These are phyloP conservation scores for Coniochaeta sp. DNA, from an alignment of 2,329 filamentous ascomycete species.

Conservation along the genomic window DNA sequence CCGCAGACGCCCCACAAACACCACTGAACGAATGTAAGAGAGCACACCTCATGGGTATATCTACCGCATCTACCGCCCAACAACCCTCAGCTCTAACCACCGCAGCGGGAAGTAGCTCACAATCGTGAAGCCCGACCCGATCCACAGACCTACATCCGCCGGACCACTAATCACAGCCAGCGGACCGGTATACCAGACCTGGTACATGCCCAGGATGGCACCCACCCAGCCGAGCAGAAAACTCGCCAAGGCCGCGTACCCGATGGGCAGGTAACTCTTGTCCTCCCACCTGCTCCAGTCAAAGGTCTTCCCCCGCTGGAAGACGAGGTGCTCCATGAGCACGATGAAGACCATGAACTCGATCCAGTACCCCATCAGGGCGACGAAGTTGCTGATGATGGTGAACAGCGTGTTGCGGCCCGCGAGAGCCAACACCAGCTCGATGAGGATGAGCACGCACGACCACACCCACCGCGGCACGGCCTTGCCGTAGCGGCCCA, in stretches of 20 bases:
- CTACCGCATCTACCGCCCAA: constrained; percentile 6
- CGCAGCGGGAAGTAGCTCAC: constrained; percentile 15
- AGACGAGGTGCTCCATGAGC: constrained; percentile 55
- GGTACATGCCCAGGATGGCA: constrained; percentile 59
- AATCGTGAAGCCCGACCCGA: constrained; percentile 14
- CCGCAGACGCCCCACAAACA: no score
- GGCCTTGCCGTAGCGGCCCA: constrained; percentile 47
- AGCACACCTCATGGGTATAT: background rate
- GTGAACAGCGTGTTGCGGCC: constrained; percentile 52
- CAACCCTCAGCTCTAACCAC: constrained; percentile 13
- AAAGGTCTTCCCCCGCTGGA: constrained; percentile 30
- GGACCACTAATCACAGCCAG: constrained; percentile 13
- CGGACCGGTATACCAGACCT: constrained; percentile 62
- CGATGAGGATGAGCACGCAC: constrained; percentile 52
- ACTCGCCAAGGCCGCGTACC: constrained; percentile 51
- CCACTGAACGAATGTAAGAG: background rate
- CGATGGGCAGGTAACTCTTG: constrained; percentile 49
- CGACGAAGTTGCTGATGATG: constrained; percentile 63
- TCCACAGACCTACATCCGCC: constrained; percentile 17
- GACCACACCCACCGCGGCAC: constrained; percentile 61
- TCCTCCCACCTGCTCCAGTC: constrained; percentile 56
- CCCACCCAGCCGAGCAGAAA: constrained; percentile 60
- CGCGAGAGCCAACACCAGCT: constrained; percentile 56
- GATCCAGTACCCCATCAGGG: constrained; percentile 65
- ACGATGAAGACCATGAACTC: constrained; percentile 57